Evolutionary conservation across 2,329 filamentous ascomycete species (phyloP).

Genomic region (Fusarium veterinarium): DNA sequence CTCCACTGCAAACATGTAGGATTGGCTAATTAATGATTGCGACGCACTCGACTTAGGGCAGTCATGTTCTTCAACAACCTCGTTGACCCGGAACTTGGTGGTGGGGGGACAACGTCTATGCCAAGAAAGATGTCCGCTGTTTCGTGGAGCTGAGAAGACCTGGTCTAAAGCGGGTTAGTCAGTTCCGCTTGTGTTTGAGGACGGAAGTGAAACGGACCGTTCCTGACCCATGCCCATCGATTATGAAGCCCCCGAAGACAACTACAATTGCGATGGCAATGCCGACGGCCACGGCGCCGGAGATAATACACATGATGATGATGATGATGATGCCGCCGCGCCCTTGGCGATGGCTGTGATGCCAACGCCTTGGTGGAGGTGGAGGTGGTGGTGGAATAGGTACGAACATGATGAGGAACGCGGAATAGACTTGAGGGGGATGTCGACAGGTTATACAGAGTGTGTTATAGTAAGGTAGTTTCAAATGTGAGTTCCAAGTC

Average conservation of each 20-base stretch:
- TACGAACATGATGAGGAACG: slow-evolving; percentile 26
- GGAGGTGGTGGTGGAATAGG: too few relatives aligned
- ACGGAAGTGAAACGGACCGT: slow-evolving; percentile 18
- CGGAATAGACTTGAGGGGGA: background rate
- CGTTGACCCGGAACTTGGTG: background rate
- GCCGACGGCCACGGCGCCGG: too few relatives aligned
- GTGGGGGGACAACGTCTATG: background rate
- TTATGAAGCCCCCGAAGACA: rapidly evolving
- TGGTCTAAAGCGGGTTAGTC: slow-evolving; percentile 11
- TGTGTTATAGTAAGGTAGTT: background rate
- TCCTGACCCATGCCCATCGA: rapidly evolving
- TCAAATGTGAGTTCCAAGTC: background rate
- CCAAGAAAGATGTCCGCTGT: background rate
- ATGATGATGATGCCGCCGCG: too few relatives aligned
- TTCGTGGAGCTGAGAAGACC: background rate
- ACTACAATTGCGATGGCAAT: too few relatives aligned
- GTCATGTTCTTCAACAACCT: background rate
- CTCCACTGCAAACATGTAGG: background rate
- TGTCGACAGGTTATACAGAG: background rate
- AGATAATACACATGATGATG: background rate
- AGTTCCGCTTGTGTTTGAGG: background rate
- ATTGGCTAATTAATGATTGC: background rate
- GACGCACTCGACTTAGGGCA: background rate
- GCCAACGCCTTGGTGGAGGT: background rate
- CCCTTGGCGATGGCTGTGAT: too few relatives aligned